Conservation (phyloP, 768 basidiomycete species). For the Hygrophoropsis aurantiaca region DNA sequence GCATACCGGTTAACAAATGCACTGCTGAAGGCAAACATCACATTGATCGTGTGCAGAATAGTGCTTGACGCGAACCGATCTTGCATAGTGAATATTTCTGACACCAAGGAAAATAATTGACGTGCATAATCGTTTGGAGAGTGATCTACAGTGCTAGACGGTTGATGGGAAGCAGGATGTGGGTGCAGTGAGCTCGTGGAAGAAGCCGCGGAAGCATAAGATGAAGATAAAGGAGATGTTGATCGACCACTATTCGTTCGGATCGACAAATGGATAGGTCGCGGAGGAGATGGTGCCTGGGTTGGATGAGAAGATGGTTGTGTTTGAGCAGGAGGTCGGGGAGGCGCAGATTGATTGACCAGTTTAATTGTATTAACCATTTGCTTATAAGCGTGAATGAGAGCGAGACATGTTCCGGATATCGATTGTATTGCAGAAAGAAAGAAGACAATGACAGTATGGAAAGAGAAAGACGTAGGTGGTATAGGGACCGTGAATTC, state of each 20-base stretch:
- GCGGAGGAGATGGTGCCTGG: background rate
- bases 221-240: slow-evolving; percentile 5
- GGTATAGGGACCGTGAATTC: slow-evolving; percentile 22
- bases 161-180: slow-evolving; percentile 3
- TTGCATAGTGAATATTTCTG: slow-evolving; percentile 48
- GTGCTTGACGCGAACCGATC: slow-evolving; percentile 49
- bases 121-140: slow-evolving; percentile 36
- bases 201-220: slow-evolving; percentile 22
- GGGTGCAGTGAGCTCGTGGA: slow-evolving; percentile 21
- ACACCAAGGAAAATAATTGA: slow-evolving; percentile 44
- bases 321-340: background rate
- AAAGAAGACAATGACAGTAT: slow-evolving; percentile 61
- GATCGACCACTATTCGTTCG: slow-evolving; percentile 1
- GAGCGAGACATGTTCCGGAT: slow-evolving; percentile 65
- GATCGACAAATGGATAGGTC: background rate
- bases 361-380: slow-evolving; percentile 61
- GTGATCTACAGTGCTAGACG: background rate
- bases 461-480: slow-evolving; percentile 40
- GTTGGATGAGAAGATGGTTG: background rate
- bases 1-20: slow-evolving; percentile 62
- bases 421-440: slow-evolving; percentile 75
- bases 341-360: slow-evolving; percentile 47
- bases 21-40: slow-evolving; percentile 47
- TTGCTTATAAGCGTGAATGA: slow-evolving; percentile 70
- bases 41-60: slow-evolving; percentile 43